Percentiles rank a stretch among this genome's conserved stretches.
Evolutionary conservation across 225 moss, liverwort and hornwort genomes (phyloP).

Genomic region (Pseudisothecium myosuroides): DNA sequence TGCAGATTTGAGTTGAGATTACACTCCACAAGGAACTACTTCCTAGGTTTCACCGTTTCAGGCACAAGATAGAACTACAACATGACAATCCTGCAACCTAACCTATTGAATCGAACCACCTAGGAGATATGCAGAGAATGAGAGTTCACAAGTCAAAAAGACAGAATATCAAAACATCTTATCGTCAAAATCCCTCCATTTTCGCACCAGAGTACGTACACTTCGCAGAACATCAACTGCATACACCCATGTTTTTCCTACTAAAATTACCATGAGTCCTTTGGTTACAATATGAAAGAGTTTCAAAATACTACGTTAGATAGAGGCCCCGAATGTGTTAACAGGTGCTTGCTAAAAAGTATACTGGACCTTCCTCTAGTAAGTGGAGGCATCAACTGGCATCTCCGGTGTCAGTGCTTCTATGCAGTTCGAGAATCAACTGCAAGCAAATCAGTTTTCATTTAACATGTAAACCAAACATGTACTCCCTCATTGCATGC

Average conservation of each 20-base stretch:
- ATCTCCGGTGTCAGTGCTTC: not conserved
- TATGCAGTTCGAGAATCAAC: not conserved
- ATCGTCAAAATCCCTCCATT: not conserved
- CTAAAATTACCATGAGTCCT: too few species aligned
- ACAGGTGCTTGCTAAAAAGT: not conserved
- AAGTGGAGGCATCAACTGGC: not conserved
- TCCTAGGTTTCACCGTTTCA: not conserved
- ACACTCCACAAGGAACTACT: not conserved
- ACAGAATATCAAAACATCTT: not conserved
- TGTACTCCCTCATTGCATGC: not conserved
- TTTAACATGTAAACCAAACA: not conserved
- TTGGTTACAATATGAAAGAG: too few species aligned
- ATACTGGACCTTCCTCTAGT: not conserved
- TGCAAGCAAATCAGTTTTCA: too few species aligned
- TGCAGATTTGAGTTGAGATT: not conserved
- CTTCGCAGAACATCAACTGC: too few species aligned
- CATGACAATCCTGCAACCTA: not conserved
- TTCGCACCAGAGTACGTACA: too few species aligned
- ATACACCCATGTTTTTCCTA: too few species aligned
- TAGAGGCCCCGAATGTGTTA: not conserved
- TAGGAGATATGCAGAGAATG: not conserved
- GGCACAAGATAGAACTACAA: not conserved
- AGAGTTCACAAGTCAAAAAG: not conserved
- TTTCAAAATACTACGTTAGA: not conserved
- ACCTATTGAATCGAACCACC: not conserved